phyloP scores from a whole-genome alignment of 176 grass and related monocot species.

The Elymus sibiricus region DNA sequence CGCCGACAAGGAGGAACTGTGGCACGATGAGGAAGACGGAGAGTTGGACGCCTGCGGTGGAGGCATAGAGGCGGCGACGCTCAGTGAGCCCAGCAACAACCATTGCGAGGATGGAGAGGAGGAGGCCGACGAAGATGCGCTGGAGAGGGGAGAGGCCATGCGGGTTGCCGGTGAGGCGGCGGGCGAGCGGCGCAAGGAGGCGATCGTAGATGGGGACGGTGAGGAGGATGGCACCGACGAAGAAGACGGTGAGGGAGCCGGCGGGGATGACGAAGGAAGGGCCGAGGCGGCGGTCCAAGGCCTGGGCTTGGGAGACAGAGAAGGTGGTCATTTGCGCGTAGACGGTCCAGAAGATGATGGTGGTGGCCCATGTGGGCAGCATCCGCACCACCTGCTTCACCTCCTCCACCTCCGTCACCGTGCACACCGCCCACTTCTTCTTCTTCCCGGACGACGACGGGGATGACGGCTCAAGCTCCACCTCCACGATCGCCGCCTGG shows the following conservation, averaged over 20 bases:
- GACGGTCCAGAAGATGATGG: slow-evolving; percentile 83
- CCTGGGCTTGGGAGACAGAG: slow-evolving; percentile 73
- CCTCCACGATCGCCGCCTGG: not conserved
- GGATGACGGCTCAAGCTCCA: not conserved
- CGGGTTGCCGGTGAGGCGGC: slow-evolving; percentile 47
- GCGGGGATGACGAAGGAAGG: slow-evolving; percentile 54
- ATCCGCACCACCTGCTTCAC: slow-evolving; percentile 80
- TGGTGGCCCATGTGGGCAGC: slow-evolving; percentile 79
- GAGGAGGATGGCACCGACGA: slow-evolving; percentile 78
- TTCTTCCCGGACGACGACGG: not conserved
- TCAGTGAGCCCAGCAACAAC: slow-evolving; percentile 47
- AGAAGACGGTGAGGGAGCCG: slow-evolving; percentile 84
- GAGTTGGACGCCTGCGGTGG: not conserved
- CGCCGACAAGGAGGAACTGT: slow-evolving; percentile 67
- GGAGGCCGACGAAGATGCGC: slow-evolving; percentile 65
- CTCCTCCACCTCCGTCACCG: slow-evolving; percentile 85
- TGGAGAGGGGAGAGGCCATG: slow-evolving; percentile 60
- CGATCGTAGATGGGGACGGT: slow-evolving; percentile 81
- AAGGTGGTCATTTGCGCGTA: slow-evolving; percentile 96
- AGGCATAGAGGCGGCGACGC: slow-evolving; percentile 20
- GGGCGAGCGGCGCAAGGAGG: slow-evolving; percentile 31
- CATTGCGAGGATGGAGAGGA: slow-evolving; percentile 71
- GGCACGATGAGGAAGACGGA: slow-evolving; percentile 74
- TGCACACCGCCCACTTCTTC: slow-evolving; percentile 29
- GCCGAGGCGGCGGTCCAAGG: slow-evolving; percentile 70